phyloP scores from a whole-genome alignment of 352 stramenopile species.

The Pythium dissimile region DNA sequence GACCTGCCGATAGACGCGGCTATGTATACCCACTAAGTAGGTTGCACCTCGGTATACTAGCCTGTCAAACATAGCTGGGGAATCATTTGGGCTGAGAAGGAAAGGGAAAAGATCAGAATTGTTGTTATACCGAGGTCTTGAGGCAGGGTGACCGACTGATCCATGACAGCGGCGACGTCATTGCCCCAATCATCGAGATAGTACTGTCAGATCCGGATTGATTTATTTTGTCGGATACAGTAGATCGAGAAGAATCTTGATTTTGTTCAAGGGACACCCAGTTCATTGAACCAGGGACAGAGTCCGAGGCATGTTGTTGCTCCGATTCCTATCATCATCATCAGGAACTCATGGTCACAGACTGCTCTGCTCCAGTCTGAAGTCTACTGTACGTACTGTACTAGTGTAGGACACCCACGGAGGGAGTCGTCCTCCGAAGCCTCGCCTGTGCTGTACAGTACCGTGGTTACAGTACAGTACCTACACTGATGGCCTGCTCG shows the following conservation, averaged over 20 bases:
- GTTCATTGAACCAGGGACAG: not conserved
- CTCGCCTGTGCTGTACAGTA: too few species aligned
- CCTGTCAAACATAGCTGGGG: not conserved
- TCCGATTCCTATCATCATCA: too few species aligned
- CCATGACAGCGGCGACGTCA: slow-evolving; percentile 10
- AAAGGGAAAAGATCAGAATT: not conserved
- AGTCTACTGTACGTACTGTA: too few species aligned
- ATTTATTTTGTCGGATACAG: not conserved
- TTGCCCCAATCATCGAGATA: not conserved
- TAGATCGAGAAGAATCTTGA: not conserved
- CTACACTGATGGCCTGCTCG: too few species aligned
- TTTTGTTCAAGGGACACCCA: not conserved
- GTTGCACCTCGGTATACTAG: slow-evolving; percentile 15
- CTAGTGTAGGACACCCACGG: too few species aligned
- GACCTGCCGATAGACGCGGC: not conserved
- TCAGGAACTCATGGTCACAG: too few species aligned
- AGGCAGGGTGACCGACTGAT: not conserved
- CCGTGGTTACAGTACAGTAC: too few species aligned
- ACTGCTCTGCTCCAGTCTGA: too few species aligned
- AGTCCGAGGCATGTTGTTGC: too few species aligned
- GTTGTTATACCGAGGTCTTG: slow-evolving; percentile 7
- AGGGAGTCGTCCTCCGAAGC: too few species aligned
- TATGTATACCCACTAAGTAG: slow-evolving; percentile 14
- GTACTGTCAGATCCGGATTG: not conserved
- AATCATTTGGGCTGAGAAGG: too few species aligned